phyloP scores from a whole-genome alignment of 352 stramenopile species.

The Lagenidium sp. region DNA sequence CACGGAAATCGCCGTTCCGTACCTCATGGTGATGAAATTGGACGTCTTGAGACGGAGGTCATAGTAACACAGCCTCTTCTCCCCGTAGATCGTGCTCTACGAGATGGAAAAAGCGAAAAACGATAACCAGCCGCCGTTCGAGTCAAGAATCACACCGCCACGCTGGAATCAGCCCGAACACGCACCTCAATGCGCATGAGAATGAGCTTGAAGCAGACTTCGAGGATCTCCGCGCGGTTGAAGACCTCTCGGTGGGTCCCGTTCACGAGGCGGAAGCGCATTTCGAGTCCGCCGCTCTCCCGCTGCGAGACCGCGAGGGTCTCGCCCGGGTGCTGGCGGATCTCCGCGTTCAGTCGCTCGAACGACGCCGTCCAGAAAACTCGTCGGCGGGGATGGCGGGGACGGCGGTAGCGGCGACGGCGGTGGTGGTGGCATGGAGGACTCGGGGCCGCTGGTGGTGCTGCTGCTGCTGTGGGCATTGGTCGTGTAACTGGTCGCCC shows the following conservation, averaged over 20 bases:
- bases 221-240: slow-evolving; percentile 37
- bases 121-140: no score
- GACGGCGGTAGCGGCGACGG: no score
- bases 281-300: slow-evolving; percentile 20
- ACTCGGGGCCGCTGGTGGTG: no score
- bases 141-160: not conserved
- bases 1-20: no score
- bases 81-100: slow-evolving; percentile 23
- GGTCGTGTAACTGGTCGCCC: no score
- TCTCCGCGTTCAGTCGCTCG: slow-evolving; percentile 65
- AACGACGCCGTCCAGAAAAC: slow-evolving; percentile 60
- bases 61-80: slow-evolving; percentile 58
- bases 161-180: no score
- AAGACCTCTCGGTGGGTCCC: slow-evolving; percentile 28
- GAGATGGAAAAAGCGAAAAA: not conserved
- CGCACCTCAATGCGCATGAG: slow-evolving; percentile 50
- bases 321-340: slow-evolving; percentile 61
- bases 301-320: slow-evolving; percentile 40
- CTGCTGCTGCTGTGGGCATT: no score
- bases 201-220: slow-evolving; percentile 53
- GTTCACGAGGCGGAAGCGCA: slow-evolving; percentile 53
- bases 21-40: slow-evolving; percentile 43
- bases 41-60: slow-evolving; percentile 34
- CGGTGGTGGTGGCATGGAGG: no score
- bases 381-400: not conserved